These are phyloP conservation scores for Cystofilobasidium macerans DNA, from an alignment of 768 basidiomycete species.

Conservation along the genomic window DNA sequence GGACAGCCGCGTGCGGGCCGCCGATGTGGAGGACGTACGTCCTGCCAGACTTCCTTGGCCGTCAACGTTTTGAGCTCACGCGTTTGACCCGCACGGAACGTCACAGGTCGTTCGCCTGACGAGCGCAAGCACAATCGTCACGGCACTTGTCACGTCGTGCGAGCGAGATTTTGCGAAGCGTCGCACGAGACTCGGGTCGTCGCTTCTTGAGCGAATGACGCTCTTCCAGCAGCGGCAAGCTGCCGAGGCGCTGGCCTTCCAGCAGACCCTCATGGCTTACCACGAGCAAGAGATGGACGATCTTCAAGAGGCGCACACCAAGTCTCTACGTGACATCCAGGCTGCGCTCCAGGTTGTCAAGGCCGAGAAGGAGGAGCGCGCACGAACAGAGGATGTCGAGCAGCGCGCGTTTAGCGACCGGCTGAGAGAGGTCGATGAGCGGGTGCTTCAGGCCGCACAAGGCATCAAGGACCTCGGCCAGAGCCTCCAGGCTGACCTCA, in stretches of 20 bases:
- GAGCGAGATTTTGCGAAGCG: not conserved
- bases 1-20: not conserved
- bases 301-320: not conserved
- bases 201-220: slow-evolving; percentile 9
- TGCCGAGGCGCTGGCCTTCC: not conserved
- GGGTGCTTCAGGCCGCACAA: not conserved
- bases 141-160: not conserved
- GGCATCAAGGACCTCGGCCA: not conserved
- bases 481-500: not conserved
- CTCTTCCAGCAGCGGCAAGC: slow-evolving; percentile 6
- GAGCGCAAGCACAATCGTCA: not conserved
- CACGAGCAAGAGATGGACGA: slow-evolving; percentile 2
- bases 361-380: not conserved
- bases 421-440: not conserved
- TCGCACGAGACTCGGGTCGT: not conserved
- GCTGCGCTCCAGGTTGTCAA: not conserved
- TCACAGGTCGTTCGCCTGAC: slow-evolving; percentile 10
- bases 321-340: not conserved
- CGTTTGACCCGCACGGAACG: too few species aligned
- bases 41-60: not conserved
- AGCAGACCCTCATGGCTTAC: not conserved
- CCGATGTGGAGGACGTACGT: slow-evolving; percentile 3
- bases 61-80: not conserved
- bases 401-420: not conserved
- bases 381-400: not conserved